A percentile compares a stretch with the other conserved stretches of the same genome.
These are phyloP conservation scores for Arthrobotrys entomopaga DNA, from an alignment of 2,329 filamentous ascomycete genomes.

Conservation along the genomic window DNA sequence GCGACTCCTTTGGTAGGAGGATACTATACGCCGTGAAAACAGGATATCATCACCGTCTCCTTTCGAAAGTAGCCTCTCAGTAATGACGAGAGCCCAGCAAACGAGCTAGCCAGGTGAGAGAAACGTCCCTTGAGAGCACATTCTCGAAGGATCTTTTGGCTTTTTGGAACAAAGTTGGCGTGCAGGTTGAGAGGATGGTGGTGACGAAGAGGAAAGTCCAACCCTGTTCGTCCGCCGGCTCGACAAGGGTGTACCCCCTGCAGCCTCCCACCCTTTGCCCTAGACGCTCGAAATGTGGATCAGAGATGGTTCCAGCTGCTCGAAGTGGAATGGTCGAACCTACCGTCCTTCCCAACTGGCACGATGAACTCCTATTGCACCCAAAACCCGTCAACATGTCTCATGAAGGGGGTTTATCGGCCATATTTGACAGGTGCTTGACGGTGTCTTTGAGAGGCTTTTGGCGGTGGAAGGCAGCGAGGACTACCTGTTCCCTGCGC, in stretches of 20 bases:
- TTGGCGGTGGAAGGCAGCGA: constrained; percentile 21
- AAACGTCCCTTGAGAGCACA: constrained; percentile 1
- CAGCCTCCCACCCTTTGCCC: constrained; percentile 24
- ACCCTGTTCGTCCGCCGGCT: constrained; percentile 29
- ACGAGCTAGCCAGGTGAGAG: no score
- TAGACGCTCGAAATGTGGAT: constrained; percentile 45
- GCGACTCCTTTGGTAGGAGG: constrained; percentile 21
- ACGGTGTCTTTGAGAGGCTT: constrained; percentile 4
- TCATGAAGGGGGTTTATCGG: constrained; percentile 24
- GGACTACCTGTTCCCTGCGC: not conserved
- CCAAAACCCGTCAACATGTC: constrained; percentile 40
- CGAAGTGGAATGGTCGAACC: constrained; percentile 48
- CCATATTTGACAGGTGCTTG: constrained; percentile 40
- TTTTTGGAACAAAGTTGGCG: constrained; percentile 34
- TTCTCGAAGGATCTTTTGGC: constrained; percentile 53
- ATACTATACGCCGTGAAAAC: not conserved
- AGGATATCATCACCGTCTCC: constrained; percentile 7
- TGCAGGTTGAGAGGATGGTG: constrained; percentile 1
- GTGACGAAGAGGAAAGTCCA: constrained; percentile 39
- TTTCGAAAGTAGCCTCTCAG: constrained; percentile 2
- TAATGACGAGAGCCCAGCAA: not conserved
- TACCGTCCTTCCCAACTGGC: constrained; percentile 52
- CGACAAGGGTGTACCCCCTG: constrained; percentile 38
- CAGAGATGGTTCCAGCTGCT: constrained; percentile 51
- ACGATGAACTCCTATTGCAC: constrained; percentile 9